A percentile compares a stretch with the other conserved stretches of the same genome.
These are phyloP conservation scores for Fusarium napiforme DNA, from an alignment of 2,329 filamentous ascomycete genomes.

Conservation along the genomic window DNA sequence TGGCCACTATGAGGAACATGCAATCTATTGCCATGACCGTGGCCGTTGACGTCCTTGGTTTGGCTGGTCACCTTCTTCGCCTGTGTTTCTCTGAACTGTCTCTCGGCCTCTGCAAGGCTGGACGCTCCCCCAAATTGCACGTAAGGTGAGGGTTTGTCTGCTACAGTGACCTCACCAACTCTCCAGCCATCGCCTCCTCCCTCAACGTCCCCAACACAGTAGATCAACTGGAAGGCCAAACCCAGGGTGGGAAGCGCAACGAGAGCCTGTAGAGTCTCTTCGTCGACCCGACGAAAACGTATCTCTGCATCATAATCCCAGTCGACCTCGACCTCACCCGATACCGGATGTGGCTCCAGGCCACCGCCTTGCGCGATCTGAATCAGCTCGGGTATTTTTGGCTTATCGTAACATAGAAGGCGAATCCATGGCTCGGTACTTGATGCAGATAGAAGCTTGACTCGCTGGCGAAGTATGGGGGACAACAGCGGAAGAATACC, in stretches of 20 bases:
- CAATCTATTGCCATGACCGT: conserved; percentile 16
- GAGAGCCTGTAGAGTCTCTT: conserved; percentile 78
- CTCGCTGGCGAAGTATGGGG: conserved; percentile 73
- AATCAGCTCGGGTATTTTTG: conserved; percentile 67
- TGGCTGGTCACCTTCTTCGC: conserved; percentile 36
- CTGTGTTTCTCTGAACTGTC: conserved; percentile 57
- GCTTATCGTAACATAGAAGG: conserved; percentile 74
- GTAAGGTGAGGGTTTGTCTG: conserved; percentile 68
- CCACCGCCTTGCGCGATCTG: conserved; percentile 69
- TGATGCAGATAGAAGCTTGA: conserved; percentile 71
- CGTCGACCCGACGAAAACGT: conserved; percentile 75
- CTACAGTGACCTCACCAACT: conserved; percentile 73
- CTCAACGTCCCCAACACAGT: conserved; percentile 73
- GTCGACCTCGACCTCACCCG: conserved; percentile 81
- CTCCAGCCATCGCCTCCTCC: conserved; percentile 74
- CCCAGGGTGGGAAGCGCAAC: conserved; percentile 70
- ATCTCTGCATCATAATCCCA: conserved; percentile 71
- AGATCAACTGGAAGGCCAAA: conserved; percentile 73
- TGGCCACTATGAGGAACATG: conserved; percentile 24
- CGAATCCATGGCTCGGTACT: conserved; percentile 77
- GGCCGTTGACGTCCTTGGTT: conserved; percentile 23
- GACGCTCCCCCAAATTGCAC: conserved; percentile 61
- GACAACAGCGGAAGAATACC: conserved; percentile 70
- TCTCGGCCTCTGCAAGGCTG: conserved; percentile 70
- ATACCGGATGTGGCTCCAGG: conserved; percentile 83